A percentile compares a stretch with the other conserved stretches of the same genome.
These are phyloP conservation scores for Candida vaughaniae DNA, from an alignment of 805 yeast species.

Conservation along the genomic window DNA sequence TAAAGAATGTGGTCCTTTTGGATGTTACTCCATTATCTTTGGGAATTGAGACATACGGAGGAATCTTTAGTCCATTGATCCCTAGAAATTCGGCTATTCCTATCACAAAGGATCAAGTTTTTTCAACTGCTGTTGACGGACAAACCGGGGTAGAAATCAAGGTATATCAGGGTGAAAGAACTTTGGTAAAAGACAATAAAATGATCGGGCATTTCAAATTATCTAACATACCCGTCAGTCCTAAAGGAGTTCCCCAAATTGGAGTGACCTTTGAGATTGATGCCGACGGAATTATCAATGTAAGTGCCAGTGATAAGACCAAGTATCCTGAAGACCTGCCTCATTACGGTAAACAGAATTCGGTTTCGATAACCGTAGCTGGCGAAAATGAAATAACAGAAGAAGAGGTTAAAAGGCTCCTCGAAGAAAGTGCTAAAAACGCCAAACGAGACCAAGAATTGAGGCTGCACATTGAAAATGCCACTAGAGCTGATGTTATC, in stretches of 20 bases:
- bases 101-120: slow-evolving; percentile 67
- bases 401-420: slow-evolving; percentile 60
- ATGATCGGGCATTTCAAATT: slow-evolving; percentile 72
- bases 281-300: slow-evolving; percentile 72
- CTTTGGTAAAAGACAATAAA: slow-evolving; percentile 74
- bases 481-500: slow-evolving; percentile 74
- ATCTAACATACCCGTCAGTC: slow-evolving; percentile 69
- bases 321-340: slow-evolving; percentile 36
- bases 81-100: slow-evolving; percentile 80
- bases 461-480: slow-evolving; percentile 65
- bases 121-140: slow-evolving; percentile 81
- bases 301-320: slow-evolving; percentile 55
- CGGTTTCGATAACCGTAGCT: slow-evolving; percentile 64
- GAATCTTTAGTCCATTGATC: slow-evolving; percentile 75
- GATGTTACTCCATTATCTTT: slow-evolving; percentile 83
- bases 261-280: slow-evolving; percentile 76
- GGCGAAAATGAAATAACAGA: slow-evolving; percentile 70
- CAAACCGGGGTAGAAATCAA: slow-evolving; percentile 81
- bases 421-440: slow-evolving; percentile 64
- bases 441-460: slow-evolving; percentile 58
- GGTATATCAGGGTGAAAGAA: slow-evolving; percentile 80
- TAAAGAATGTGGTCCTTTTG: slow-evolving; percentile 70
- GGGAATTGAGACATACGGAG: slow-evolving; percentile 85
- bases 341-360: slow-evolving; percentile 45
- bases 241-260: slow-evolving; percentile 79